Base-by-base conservation (phyloP, 106 monocot species). In the Amphibolis antarctica region DNA sequence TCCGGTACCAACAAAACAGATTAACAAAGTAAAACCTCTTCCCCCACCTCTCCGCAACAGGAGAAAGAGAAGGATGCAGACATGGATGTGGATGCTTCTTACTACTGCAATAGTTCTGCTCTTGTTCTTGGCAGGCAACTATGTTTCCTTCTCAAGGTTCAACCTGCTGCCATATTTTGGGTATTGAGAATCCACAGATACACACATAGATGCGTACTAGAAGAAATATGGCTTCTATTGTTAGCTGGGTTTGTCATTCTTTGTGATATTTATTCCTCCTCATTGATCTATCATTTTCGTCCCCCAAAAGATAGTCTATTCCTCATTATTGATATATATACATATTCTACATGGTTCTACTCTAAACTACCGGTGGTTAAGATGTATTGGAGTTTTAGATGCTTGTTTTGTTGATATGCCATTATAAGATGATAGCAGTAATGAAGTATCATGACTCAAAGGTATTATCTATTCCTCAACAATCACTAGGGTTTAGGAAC, bases 31-130 rank as follows among this genome's bases (percentile, higher is more conserved):
- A 46, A 73, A 80, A 53, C 77, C 85, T 22, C 25, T 85, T 67
- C 89, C 89, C 28, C 52, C 69, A 44, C 80, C 77, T 55, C 85
- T 85, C 9, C 77, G 89, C 21, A 89, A 85, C 75, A 77, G 63
- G 77, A 65, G 77, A 48, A 78, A 65, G 65, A 86, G 77, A 46
- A 89, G 80, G 79, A 83, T 81, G 70, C 74, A 75, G 9, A 50
- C 81, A 23, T 93, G 81, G 81, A 74, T 93, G 71, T 82, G 77
- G 80, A 66, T 58, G 4, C 44, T 73, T 47, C 42, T 77, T 24
- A 20, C 56, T 18, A 55, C 63, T 13, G 49, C 71, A 10, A 3
- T 69, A 10, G 68, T 92, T 18, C 44, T 70, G 21, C 60, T 63
- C 1, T 46, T 87, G 52, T 84, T 92, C 57, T 49, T 82, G 2